Evolutionary conservation across 2,329 filamentous ascomycete species (phyloP), one percentile per base, ranked within the genome.

Genomic region (Fusarium chlamydosporum): DNA sequence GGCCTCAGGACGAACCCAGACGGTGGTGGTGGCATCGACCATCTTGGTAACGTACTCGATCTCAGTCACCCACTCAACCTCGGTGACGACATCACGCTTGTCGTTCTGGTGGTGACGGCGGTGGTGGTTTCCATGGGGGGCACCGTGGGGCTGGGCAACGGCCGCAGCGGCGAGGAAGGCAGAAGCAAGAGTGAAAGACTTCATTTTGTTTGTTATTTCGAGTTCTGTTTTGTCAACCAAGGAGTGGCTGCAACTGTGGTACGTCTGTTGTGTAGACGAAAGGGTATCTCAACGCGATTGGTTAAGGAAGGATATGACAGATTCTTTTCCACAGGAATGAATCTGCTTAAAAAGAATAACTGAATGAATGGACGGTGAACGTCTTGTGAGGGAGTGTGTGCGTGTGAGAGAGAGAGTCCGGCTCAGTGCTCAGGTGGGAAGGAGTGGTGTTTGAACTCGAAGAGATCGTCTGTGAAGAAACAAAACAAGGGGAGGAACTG

Each of bases 51-150:
- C 79, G 48, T 76, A 78, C 67, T 74, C 82, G 4, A 80, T 82
- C 70, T 84, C 81, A 8, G 82, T 85, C 70, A 86, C 83, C 80
- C 83, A 86, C 72, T 82, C 82, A 54, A 81, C 81, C 72, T 83
- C 80, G 41, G 83, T 85, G 68, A 85, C 80, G 15, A 85, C 60
- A 20, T 75, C 81, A 51, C 79, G 78, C 67, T 77, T 77, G 61
- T 69, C 72, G 64, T 81, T 80, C 63, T 78, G 58, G 56, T 77
- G 71, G 68, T 80, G 76, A 61, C 80, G 80, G 60, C 79, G 79
- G 61, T 77, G 80, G 70, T 76, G 75, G 70, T 80, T 78, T 70
- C 75, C 79, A 66, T 81, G 65, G 47, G 56, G 60, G 54, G 52
- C 65, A 42, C 55, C 66, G 45, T 69, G 82, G 61, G 86, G 86